phyloP scores from a whole-genome alignment of 805 yeast genomes.

The Diddensiella transvaalensis region DNA sequence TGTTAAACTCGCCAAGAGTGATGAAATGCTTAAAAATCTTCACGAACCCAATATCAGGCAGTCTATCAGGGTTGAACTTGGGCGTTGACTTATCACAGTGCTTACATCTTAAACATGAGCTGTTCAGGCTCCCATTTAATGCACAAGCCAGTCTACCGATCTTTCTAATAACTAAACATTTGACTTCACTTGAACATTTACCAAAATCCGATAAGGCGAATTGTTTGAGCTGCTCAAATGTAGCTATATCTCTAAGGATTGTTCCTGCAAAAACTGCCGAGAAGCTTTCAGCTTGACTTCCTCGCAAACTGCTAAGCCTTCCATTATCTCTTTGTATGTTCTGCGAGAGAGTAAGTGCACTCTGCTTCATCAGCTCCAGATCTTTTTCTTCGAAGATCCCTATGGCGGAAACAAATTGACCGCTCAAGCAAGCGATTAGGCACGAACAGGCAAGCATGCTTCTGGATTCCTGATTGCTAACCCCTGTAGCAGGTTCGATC shows the following conservation, averaged over 20 bases:
- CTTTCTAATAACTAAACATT: slow-evolving; percentile 1
- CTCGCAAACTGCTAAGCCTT: neutral
- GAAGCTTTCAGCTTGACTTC: neutral
- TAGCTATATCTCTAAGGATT: neutral
- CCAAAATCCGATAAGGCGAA: neutral
- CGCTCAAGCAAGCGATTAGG: neutral
- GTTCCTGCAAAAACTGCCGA: neutral
- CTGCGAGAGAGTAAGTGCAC: neutral
- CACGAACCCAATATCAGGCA: slow-evolving; percentile 5
- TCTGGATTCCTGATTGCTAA: neutral
- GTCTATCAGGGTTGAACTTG: neutral
- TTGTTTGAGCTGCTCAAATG: neutral
- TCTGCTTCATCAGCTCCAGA: neutral
- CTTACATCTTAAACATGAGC: neutral
- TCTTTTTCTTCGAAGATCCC: neutral
- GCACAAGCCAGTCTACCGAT: slow-evolving; percentile 10
- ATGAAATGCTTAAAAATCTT: slow-evolving; percentile 13
- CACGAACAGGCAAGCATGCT: neutral
- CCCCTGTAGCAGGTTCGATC: neutral
- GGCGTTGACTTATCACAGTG: neutral
- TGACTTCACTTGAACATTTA: neutral
- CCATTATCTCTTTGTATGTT: no score
- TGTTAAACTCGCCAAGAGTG: slow-evolving; percentile 13
- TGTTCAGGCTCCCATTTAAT: neutral
- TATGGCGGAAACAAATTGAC: neutral